These are phyloP conservation scores for Aspergillus diversus DNA, from an alignment of 495 filamentous ascomycete species.

Conservation along the genomic window DNA sequence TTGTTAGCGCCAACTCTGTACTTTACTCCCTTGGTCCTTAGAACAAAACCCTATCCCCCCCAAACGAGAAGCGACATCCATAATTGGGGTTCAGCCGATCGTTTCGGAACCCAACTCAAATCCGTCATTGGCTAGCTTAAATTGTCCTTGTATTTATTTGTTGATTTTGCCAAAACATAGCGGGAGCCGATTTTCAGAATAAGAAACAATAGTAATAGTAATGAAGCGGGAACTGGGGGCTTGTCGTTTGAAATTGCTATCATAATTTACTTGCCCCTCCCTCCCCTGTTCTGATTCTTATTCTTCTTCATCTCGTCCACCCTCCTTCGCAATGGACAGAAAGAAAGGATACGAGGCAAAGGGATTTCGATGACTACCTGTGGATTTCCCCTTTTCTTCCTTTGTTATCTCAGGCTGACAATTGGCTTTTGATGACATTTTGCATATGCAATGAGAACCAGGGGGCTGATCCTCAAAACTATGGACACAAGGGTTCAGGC, in stretches of 20 bases:
- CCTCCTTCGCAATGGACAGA: not conserved
- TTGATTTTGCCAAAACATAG: too few species aligned
- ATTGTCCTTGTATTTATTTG: not conserved
- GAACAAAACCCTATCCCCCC: constrained; percentile 2
- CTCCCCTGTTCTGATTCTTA: not conserved
- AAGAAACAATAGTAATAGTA: too few species aligned
- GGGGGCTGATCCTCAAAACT: constrained; percentile 16
- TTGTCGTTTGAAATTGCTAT: constrained; percentile 5
- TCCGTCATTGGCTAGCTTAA: not conserved
- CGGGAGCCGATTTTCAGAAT: too few species aligned
- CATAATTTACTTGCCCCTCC: not conserved
- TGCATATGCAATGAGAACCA: constrained; percentile 21
- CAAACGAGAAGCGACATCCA: not conserved
- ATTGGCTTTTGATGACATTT: constrained; percentile 20
- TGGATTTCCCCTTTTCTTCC: not conserved
- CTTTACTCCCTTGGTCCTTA: constrained; percentile 7
- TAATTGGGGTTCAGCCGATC: constrained; percentile 3
- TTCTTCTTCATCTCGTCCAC: too few species aligned
- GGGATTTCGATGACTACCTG: not conserved
- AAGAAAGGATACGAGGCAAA: not conserved
- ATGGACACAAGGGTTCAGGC: constrained; percentile 6
- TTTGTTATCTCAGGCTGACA: constrained; percentile 19
- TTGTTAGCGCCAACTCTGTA: not conserved
- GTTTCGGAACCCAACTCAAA: not conserved
- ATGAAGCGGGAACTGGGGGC: not conserved